Base-by-base conservation (phyloP, 306 rosid species). In the Quercus agrifolia region DNA sequence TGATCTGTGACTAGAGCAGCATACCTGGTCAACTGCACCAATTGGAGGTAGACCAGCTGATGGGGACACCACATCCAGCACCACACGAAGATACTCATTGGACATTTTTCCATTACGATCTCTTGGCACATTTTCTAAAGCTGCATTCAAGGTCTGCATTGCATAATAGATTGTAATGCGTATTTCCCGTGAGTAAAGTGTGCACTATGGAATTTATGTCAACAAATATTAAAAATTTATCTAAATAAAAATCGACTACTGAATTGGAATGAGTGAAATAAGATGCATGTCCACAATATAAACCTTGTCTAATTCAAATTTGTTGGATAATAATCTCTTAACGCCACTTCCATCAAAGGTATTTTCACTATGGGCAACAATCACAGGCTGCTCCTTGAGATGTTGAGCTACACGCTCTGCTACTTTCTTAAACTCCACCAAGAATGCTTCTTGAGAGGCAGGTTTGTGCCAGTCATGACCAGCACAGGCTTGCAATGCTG, bases 221-320 rank as follows among this genome's bases (percentile, higher is more conserved):
- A 20, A 44, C 15, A 55, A 56, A 35, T 49, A 10, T 3, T 3
- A 49, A 49, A 61, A 57, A 67, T 58, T 61, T 21, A 19, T 33
- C 67, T 6, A 30, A 19, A 69, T 3, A 74, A 62, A 49, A 54
- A 74, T 54, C 17, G 20, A 68, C 21, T 28, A 23, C 21, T 70
- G 27, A 80, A 71, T 33, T n/a, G 4, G 5, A 27, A 54, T 6
- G 33, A 17, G 28, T 2, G 17, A 5, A 59, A 28, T 41, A 3
- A 5, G 28, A 18, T 31, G 52, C 2, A 13, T 10, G 13, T 9
- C 63, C 23, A 56, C 11, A 15, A 69, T 31, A 83, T 25, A 44
- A 78, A 96, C 99, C 99, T 95, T 95, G 76, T 95, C 98, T 21
- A 93, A 74, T 78, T 95, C 99, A 66, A 95, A 93, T 92, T 95